phyloP scores from a whole-genome alignment of 768 basidiomycete genomes.

The Asterophora parasitica region DNA sequence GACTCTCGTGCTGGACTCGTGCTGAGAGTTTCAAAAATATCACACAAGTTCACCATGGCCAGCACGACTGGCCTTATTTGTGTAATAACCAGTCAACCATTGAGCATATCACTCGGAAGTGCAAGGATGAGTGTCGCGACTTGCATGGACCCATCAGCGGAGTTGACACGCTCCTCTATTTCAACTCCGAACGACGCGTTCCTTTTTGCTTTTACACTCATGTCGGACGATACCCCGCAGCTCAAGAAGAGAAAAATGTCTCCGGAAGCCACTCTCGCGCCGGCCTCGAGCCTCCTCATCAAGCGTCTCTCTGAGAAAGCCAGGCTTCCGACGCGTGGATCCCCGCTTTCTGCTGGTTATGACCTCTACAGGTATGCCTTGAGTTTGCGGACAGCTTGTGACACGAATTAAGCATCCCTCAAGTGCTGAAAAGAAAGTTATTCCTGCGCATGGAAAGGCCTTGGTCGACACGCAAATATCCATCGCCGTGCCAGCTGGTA shows the following conservation, averaged over 20 bases:
- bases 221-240: slow-evolving; percentile 30
- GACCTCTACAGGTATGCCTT: slow-evolving; percentile 81
- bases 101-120: too few relatives aligned
- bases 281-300: slow-evolving; percentile 59
- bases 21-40: too few relatives aligned
- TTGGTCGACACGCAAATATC: slow-evolving; percentile 89
- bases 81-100: too few relatives aligned
- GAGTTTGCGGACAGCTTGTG: background rate
- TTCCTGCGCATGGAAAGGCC: slow-evolving; percentile 90
- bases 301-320: slow-evolving; percentile 84
- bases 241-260: slow-evolving; percentile 62
- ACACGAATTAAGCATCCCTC: background rate
- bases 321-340: slow-evolving; percentile 81
- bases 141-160: slow-evolving; percentile 17
- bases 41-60: too few relatives aligned
- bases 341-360: slow-evolving; percentile 85
- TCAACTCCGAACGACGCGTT: slow-evolving; percentile 34
- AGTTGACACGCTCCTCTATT: slow-evolving; percentile 28
- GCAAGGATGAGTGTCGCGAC: too few relatives aligned
- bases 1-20: too few relatives aligned
- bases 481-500: slow-evolving; percentile 88
- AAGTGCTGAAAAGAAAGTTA: slow-evolving; percentile 79
- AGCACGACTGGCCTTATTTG: too few relatives aligned
- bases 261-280: slow-evolving; percentile 22
- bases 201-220: slow-evolving; percentile 12